Evolutionary conservation across 805 yeast species (phyloP).

Genomic region (Hermanozyma aechmeae): DNA sequence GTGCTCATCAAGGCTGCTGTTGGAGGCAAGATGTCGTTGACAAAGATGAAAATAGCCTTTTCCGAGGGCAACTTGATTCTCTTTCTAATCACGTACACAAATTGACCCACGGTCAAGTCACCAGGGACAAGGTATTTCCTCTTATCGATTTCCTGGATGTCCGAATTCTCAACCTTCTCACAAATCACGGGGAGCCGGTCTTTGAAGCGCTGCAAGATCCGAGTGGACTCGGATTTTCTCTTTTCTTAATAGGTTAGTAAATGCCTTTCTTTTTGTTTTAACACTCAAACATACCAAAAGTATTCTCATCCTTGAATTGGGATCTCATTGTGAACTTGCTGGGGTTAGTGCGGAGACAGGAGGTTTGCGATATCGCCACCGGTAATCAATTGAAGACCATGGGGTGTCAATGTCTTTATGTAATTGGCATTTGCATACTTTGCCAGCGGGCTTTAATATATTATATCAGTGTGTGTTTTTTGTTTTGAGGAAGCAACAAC

Average conservation of each 20-base stretch:
- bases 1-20: slow-evolving; percentile 96
- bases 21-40: slow-evolving; percentile 94
- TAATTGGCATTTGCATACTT: no score
- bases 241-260: slow-evolving; percentile 43
- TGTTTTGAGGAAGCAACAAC: no score
- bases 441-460: no score
- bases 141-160: slow-evolving; percentile 93
- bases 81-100: slow-evolving; percentile 94
- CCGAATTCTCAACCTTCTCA: slow-evolving; percentile 94
- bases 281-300: slow-evolving; percentile 61
- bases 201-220: slow-evolving; percentile 79
- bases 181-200: slow-evolving; percentile 96
- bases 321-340: no score
- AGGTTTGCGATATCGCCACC: no score
- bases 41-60: slow-evolving; percentile 95
- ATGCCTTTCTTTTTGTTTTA: background rate
- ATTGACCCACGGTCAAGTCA: slow-evolving; percentile 94
- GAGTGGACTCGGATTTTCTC: slow-evolving; percentile 89
- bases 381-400: no score
- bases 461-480: no score
- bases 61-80: slow-evolving; percentile 93
- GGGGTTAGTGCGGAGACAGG: no score
- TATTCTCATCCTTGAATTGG: slow-evolving; percentile 90
- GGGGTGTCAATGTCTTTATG: no score
- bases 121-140: slow-evolving; percentile 94